Conservation (phyloP, 805 yeast species). For the Suhomyces xylopsoci region DNA sequence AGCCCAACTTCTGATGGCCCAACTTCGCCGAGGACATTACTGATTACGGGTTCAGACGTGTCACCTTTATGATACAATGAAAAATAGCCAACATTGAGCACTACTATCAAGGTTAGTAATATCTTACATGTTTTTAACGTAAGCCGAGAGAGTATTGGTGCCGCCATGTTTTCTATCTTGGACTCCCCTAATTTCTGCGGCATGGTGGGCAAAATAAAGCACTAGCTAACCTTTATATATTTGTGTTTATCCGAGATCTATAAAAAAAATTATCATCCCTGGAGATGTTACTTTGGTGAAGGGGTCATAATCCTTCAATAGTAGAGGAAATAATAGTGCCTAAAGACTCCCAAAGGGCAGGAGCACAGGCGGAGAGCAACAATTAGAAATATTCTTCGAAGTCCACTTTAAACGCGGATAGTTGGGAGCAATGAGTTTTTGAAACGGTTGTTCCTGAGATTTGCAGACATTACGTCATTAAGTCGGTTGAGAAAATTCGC, state of each 20-base stretch:
- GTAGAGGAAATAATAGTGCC: not conserved
- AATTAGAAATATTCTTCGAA: not conserved
- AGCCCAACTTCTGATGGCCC: not conserved
- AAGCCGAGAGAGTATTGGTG: not conserved
- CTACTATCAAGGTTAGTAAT: not conserved
- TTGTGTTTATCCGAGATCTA: not conserved
- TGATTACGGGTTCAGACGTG: not conserved
- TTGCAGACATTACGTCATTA: not conserved
- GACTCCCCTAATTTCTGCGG: not conserved
- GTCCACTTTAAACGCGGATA: not conserved
- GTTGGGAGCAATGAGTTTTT: not conserved
- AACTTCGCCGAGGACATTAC: not conserved
- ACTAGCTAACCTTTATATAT: not conserved
- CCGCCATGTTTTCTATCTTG: not conserved
- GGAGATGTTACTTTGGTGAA: not conserved
- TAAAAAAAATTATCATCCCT: not conserved
- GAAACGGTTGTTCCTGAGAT: not conserved
- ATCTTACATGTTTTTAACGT: not conserved
- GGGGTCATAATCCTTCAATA: not conserved
- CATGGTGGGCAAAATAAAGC: not conserved
- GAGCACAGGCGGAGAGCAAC: not conserved
- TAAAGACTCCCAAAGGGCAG: not conserved
- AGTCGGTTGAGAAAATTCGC: not conserved
- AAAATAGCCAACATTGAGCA: conserved; percentile 3
- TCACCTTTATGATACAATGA: not conserved